These are phyloP conservation scores for Striga hermonthica DNA, from an alignment of 305 asterid genomes.

Conservation along the genomic window DNA sequence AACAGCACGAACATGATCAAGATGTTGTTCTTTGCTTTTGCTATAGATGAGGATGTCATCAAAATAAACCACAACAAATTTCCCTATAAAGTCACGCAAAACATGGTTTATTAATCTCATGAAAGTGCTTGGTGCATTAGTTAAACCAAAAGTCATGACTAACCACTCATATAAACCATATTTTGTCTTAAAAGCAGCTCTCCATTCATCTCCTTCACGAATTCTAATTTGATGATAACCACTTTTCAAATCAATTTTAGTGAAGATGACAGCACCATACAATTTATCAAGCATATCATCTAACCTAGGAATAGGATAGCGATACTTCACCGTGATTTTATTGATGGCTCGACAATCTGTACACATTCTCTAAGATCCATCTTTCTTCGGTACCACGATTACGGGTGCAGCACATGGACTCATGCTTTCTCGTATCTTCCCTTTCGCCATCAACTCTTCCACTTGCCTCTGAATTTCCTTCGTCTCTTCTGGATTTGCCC, in stretches of 20 bases:
- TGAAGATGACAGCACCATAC: neutral
- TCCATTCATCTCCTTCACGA: neutral
- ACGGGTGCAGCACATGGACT: too few species aligned
- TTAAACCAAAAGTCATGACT: neutral
- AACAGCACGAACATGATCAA: slow-evolving; percentile 1
- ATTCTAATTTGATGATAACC: neutral
- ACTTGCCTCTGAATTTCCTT: too few species aligned
- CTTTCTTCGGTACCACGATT: too few species aligned
- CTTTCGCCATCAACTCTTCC: too few species aligned
- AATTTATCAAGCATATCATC: slow-evolving; percentile 3
- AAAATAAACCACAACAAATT: neutral
- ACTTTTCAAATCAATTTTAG: neutral
- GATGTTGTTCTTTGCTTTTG: neutral
- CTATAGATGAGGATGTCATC: neutral
- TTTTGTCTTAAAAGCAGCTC: too few species aligned
- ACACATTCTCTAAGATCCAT: too few species aligned
- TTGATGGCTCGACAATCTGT: too few species aligned
- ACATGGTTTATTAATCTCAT: neutral
- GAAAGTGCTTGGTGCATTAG: slow-evolving; percentile 7
- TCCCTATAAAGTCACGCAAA: neutral
- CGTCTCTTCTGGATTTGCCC: too few species aligned
- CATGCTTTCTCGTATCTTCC: too few species aligned
- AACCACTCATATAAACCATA: neutral
- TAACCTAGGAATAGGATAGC: too few species aligned
- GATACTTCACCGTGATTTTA: too few species aligned